These are phyloP conservation scores for Sugiyamaella americana DNA, from an alignment of 805 yeast genomes.

Conservation along the genomic window DNA sequence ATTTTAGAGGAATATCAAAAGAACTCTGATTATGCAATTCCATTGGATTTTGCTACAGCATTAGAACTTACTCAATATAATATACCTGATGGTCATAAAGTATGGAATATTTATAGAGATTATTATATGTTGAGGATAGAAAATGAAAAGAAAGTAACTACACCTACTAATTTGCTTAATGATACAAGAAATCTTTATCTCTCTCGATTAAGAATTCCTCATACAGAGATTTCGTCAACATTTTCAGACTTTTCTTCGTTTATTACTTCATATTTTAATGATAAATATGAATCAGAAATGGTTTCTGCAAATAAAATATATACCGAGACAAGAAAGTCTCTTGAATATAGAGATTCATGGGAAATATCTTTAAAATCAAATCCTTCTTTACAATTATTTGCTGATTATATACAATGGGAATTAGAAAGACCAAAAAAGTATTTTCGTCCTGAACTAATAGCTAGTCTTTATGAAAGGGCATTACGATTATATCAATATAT, in stretches of 20 bases:
- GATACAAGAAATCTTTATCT: constrained; percentile 12
- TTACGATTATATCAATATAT: constrained; percentile 11
- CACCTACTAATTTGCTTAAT: neutral
- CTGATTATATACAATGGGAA: constrained; percentile 26
- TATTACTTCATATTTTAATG: constrained; percentile 20
- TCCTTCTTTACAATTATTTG: constrained; percentile 18
- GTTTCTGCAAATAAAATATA: constrained; percentile 22
- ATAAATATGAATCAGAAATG: constrained; percentile 25
- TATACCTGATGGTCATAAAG: constrained; percentile 17
- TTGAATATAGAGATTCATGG: constrained; percentile 13
- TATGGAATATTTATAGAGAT: constrained; percentile 22
- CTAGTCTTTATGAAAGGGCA: constrained; percentile 27
- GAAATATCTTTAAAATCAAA: constrained; percentile 17
- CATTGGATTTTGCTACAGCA: neutral
- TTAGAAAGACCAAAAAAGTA: constrained; percentile 11
- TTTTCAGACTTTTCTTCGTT: constrained; percentile 27
- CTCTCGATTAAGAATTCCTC: constrained; percentile 25
- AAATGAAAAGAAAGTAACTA: neutral
- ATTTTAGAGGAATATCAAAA: neutral
- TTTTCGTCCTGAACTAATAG: constrained; percentile 13
- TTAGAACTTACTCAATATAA: constrained; percentile 12
- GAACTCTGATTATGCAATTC: neutral
- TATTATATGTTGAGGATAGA: neutral
- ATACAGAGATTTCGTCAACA: constrained; percentile 22
- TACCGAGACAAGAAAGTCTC: constrained; percentile 12